phyloP scores from a whole-genome alignment of 257 asterid species.

The Voacanga thouarsii region DNA sequence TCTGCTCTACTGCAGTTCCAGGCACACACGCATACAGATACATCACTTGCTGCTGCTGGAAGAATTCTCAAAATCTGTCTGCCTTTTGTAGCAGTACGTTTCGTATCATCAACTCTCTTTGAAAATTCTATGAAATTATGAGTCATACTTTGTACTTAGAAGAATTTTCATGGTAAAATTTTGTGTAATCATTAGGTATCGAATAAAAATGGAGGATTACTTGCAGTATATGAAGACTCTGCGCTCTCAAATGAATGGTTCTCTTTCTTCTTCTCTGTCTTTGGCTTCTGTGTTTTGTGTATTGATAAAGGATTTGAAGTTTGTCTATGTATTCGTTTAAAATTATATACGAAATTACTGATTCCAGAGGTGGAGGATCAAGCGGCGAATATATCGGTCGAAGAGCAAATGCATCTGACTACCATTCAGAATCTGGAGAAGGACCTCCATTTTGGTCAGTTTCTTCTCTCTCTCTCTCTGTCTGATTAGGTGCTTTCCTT shows the following conservation, averaged over 20 bases:
- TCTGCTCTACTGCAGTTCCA: neutral
- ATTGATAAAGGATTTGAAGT: neutral
- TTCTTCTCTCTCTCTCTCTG: neutral
- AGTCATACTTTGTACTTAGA: neutral
- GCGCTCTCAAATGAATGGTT: conserved; percentile 87
- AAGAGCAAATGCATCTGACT: conserved; percentile 70
- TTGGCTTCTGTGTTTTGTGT: neutral
- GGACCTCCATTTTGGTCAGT: conserved; percentile 62
- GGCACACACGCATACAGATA: too few species aligned
- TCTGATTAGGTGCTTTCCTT: neutral
- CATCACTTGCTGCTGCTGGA: too few species aligned
- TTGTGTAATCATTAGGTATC: neutral
- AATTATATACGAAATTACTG: neutral
- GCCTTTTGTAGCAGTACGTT: neutral
- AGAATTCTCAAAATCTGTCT: neutral
- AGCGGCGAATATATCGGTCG: conserved; percentile 64
- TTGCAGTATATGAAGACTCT: conserved; percentile 77
- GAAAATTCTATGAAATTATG: too few species aligned
- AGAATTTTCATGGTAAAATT: neutral
- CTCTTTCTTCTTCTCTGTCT: conserved; percentile 9
- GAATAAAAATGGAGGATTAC: conserved; percentile 63
- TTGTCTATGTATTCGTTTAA: neutral
- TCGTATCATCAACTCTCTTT: neutral
- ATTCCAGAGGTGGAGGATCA: conserved; percentile 92
- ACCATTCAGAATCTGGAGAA: conserved; percentile 58